Conservation (phyloP, 2,329 filamentous ascomycete species). For the Monosporascus sp. region DNA sequence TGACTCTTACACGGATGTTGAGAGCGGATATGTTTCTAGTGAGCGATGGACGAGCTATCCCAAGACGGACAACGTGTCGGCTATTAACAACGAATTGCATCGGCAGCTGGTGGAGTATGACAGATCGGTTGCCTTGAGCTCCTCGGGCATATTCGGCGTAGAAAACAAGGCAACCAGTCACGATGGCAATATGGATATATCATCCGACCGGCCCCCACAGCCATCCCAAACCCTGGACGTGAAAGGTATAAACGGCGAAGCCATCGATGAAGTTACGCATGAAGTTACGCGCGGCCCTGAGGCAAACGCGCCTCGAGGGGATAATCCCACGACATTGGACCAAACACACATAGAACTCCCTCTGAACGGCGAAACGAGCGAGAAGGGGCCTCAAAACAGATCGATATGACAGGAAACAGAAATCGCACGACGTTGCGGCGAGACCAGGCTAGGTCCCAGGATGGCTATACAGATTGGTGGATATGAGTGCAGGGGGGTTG, state of each 20-base stretch:
- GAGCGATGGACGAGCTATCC: not conserved
- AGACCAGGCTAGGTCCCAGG: not conserved
- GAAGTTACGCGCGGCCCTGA: not conserved
- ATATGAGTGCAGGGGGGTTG: too few relatives aligned
- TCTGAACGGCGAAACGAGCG: not conserved
- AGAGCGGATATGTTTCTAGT: not conserved
- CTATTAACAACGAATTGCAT: not conserved
- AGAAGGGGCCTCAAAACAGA: not conserved
- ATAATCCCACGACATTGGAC: not conserved
- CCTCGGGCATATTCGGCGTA: not conserved
- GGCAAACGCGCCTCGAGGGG: not conserved
- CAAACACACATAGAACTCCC: not conserved
- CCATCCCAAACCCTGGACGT: too few relatives aligned
- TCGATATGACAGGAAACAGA: not conserved
- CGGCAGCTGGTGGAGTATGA: not conserved
- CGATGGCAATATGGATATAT: not conserved
- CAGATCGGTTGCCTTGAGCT: not conserved
- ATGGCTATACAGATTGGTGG: too few relatives aligned
- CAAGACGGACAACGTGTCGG: not conserved
- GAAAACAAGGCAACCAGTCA: not conserved
- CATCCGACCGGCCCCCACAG: not conserved
- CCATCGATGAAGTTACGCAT: not conserved
- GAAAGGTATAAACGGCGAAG: too few relatives aligned
- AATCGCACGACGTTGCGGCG: not conserved
- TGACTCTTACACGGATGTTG: conserved; percentile 6